Conservation (phyloP, 225 moss, liverwort and hornwort genomes). For the Marchantia polymorpha region DNA sequence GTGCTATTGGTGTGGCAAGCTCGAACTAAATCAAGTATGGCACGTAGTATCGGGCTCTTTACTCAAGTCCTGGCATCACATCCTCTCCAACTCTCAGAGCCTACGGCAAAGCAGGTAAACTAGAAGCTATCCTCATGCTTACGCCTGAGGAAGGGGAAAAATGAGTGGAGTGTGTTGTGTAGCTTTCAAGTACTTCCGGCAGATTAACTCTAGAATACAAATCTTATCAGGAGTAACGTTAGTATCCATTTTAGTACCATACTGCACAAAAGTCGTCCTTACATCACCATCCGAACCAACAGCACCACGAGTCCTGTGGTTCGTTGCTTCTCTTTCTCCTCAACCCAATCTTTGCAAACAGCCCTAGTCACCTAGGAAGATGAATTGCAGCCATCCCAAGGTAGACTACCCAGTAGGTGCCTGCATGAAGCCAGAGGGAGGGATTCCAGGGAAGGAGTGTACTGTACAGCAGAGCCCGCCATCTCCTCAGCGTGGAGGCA, state of each 20-base stretch:
- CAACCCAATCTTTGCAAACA: not conserved
- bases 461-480: not conserved
- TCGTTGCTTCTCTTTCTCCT: not conserved
- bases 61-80: constrained; percentile 14
- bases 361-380: not conserved
- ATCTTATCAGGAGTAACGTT: not conserved
- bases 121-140: constrained; percentile 11
- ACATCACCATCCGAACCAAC: not conserved
- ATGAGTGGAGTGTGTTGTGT: not conserved
- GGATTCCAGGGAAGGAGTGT: not conserved
- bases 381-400: not conserved
- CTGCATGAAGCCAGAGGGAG: not conserved
- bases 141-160: constrained; percentile 11
- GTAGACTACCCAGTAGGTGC: not conserved
- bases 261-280: constrained; percentile 1
- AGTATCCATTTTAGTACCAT: not conserved
- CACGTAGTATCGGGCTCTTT: constrained; percentile 12
- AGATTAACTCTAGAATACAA: constrained; percentile 11
- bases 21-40: constrained; percentile 17
- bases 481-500: not conserved
- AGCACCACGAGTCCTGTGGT: not conserved
- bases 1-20: constrained; percentile 13
- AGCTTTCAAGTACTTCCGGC: constrained; percentile 17
- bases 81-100: constrained; percentile 18
- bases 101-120: constrained; percentile 5